A percentile compares a stretch with the other conserved stretches of the same genome.
Evolutionary conservation across 441 rosid genomes (phyloP).

Genomic region (Gossypium gossypioides): DNA sequence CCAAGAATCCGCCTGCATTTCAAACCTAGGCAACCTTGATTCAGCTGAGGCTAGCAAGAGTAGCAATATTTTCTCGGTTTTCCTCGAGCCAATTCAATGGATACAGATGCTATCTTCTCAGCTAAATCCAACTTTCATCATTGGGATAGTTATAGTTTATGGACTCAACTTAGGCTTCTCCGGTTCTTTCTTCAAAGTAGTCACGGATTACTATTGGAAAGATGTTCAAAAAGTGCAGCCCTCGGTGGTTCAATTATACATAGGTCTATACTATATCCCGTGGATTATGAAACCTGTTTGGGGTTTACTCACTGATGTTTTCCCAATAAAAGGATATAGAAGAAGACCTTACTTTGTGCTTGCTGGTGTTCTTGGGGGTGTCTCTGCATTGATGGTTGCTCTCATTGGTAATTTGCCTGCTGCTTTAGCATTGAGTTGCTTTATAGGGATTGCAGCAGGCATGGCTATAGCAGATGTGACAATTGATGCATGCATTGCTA

Average conservation of each 20-base stretch:
- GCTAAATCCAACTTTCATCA: constrained; percentile 21
- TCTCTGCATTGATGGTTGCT: constrained; percentile 41
- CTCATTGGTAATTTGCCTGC: constrained; percentile 36
- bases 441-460: constrained; percentile 53
- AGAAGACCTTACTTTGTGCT: constrained; percentile 63
- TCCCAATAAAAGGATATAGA: constrained; percentile 56
- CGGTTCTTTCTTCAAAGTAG: constrained; percentile 56
- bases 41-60: not conserved
- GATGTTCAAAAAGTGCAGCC: constrained; percentile 14
- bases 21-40: constrained; percentile 8
- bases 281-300: constrained; percentile 75
- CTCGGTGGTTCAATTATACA: constrained; percentile 5
- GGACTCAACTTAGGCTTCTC: constrained; percentile 73
- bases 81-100: constrained; percentile 66
- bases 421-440: constrained; percentile 44
- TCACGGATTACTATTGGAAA: constrained; percentile 10
- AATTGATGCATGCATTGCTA: constrained; percentile 79
- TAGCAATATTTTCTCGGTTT: constrained; percentile 18
- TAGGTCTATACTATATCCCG: constrained; percentile 64
- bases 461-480: constrained; percentile 76
- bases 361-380: constrained; percentile 54
- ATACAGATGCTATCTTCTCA: constrained; percentile 49
- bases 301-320: constrained; percentile 71
- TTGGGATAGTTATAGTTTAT: constrained; percentile 55
- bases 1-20: not conserved